These are phyloP conservation scores for Paramecium primaurelia DNA, from an alignment of 73 alveolate genomes.

Conservation along the genomic window DNA sequence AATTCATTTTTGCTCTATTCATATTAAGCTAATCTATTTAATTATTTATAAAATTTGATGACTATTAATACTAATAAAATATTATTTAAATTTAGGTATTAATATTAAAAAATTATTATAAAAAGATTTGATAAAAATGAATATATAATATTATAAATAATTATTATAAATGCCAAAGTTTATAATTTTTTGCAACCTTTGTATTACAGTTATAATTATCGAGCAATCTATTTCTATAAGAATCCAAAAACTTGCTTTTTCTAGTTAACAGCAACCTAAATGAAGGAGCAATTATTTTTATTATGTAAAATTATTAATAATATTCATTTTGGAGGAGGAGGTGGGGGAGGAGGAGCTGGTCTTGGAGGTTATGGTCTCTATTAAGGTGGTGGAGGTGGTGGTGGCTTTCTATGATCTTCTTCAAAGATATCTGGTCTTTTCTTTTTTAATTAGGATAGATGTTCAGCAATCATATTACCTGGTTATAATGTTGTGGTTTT, in stretches of 20 bases:
- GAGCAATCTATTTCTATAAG: neutral
- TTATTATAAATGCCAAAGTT: too few species aligned
- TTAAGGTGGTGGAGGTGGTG: conserved; percentile 55
- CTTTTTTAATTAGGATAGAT: neutral
- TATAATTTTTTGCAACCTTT: neutral
- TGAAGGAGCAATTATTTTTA: too few species aligned
- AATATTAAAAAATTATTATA: too few species aligned
- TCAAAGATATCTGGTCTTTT: conserved; percentile 52
- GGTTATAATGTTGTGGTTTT: conserved; percentile 17
- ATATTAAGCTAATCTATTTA: neutral
- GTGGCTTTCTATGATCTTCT: conserved; percentile 25
- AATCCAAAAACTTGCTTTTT: neutral
- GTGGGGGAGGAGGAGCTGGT: conserved; percentile 56
- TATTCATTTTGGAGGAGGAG: conserved; percentile 55
- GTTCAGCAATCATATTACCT: conserved; percentile 40
- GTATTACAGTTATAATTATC: neutral
- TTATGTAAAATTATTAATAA: conserved; percentile 80
- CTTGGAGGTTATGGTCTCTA: conserved; percentile 38
- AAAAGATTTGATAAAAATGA: neutral
- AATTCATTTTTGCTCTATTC: neutral
- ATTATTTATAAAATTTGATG: too few species aligned
- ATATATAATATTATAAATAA: too few species aligned
- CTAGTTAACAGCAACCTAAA: too few species aligned
- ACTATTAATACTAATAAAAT: neutral
- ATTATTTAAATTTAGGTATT: neutral